A percentile compares a stretch with the other conserved stretches of the same genome.
Conservation (phyloP, 2,329 filamentous ascomycete genomes). For the Epichloe uncinata region DNA sequence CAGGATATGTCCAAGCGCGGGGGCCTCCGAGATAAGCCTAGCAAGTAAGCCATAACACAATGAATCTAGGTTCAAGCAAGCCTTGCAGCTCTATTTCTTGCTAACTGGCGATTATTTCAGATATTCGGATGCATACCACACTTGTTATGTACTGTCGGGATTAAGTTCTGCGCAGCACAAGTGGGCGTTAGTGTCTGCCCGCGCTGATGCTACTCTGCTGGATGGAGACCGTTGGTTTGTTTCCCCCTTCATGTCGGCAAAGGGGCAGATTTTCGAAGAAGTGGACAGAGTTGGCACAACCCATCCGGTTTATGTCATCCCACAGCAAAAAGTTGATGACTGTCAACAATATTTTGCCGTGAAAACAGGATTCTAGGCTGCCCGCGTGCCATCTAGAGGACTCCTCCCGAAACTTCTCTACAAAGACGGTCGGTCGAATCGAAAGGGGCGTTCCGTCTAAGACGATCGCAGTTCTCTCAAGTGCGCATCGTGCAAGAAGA, state of each 20-base stretch:
- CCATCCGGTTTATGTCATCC: slow-evolving; percentile 79
- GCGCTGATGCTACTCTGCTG: slow-evolving; percentile 20
- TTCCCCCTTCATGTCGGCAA: slow-evolving; percentile 36
- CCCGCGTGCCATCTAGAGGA: background rate
- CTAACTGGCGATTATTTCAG: slow-evolving; percentile 26
- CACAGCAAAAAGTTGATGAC: slow-evolving; percentile 51
- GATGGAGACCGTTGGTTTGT: slow-evolving; percentile 31
- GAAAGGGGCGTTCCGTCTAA: background rate
- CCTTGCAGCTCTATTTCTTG: background rate
- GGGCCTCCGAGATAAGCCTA: slow-evolving; percentile 86
- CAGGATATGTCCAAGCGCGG: slow-evolving; percentile 60
- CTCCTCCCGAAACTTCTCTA: background rate
- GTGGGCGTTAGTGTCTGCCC: slow-evolving; percentile 32
- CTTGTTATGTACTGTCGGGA: slow-evolving; percentile 80
- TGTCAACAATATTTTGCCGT: slow-evolving; percentile 52
- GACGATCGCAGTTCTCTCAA: background rate
- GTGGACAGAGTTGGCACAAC: slow-evolving; percentile 55
- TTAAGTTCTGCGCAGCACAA: slow-evolving; percentile 70
- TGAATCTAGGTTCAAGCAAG: background rate
- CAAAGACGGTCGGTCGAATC: background rate
- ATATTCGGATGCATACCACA: slow-evolving; percentile 77
- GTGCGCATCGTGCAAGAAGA: background rate
- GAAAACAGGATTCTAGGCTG: slow-evolving; percentile 41
- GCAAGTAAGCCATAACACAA: slow-evolving; percentile 47
- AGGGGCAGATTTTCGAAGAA: slow-evolving; percentile 52